Base-by-base conservation (phyloP, 164 flowering plant species). In the Paratinospora sagittata region DNA sequence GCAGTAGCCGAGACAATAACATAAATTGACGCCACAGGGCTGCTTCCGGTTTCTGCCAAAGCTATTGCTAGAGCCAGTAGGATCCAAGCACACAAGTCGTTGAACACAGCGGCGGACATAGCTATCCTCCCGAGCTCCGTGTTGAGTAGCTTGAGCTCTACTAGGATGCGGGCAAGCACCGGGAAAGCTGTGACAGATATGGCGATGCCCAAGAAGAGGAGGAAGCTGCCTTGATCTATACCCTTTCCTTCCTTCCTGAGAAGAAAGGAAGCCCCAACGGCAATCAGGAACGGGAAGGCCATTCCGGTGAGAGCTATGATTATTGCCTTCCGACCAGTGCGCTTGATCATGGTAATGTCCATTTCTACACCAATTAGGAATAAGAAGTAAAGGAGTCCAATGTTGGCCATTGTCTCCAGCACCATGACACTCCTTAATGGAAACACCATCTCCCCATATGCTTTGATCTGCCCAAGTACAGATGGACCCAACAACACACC, bases 171-270 rank as follows among this genome's bases (percentile, higher is more conserved):
- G 0, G 70, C 75, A 14, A 66, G 34, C 37, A 73, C 70, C 6
- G 75, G 75, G 58, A 61, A 73, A 27, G 75, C 75, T 61, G 75
- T 73, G 6, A 45, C 66, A 17, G 75, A 73, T 30, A 73, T 26
- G 12, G 71, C 60, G 3, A 68, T 33, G 23, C 71, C 71, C 67
- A 73, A 19, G 71, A 67, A 73, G 23, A 73, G 67, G 41, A 67
- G 27, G 58, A 27, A 60, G 30, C 70, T 65, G 36, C 30, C 64
- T 21, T 16, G 27, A 23, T 27, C 8, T 5, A 17, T 26, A 0
- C 12, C 39, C 8, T 19, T 8, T 66, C 14, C 23, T n/a, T n/a
- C 0, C 24, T 19, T 33, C 7, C 11, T 0, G 27, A 73, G 30
- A 41, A 73, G 6, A 6, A 61, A 45, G n/a, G 71, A 33, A n/a